Conservation (phyloP, 2,329 filamentous ascomycete genomes). For the Penicillium crustosum region DNA sequence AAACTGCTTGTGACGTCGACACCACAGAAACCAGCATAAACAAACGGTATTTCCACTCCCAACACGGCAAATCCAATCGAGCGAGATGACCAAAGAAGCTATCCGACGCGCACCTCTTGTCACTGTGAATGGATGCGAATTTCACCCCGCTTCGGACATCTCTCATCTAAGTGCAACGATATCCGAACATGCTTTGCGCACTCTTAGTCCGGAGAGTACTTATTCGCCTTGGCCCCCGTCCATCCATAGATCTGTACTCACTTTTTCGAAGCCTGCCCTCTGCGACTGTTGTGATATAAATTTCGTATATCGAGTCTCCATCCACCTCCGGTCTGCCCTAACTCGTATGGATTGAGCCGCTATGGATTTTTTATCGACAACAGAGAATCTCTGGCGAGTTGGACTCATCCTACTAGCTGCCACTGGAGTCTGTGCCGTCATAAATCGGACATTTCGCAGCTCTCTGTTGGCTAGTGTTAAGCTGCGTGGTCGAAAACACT, state of each 20-base stretch:
- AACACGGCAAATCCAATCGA: conserved; percentile 27
- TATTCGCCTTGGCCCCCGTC: conserved; percentile 7
- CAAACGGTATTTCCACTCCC: conserved; percentile 23
- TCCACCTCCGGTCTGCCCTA: conserved; percentile 1
- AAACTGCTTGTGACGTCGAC: conserved; percentile 6
- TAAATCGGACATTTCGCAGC: conserved; percentile 37
- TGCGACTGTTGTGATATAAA: background rate
- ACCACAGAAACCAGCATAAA: background rate
- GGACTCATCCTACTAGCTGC: conserved; percentile 25
- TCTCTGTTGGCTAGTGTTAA: conserved; percentile 42
- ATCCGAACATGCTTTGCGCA: background rate
- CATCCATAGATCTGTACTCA: background rate
- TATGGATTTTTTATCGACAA: conserved; percentile 21
- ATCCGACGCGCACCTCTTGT: conserved; percentile 12
- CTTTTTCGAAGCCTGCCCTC: background rate
- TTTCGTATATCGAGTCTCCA: background rate
- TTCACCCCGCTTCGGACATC: conserved; percentile 19
- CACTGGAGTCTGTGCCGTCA: conserved; percentile 28
- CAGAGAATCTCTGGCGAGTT: conserved; percentile 25
- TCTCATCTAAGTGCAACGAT: conserved; percentile 6
- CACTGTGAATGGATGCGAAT: conserved; percentile 8
- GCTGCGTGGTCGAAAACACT: conserved; percentile 44
- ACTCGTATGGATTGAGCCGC: conserved; percentile 7
- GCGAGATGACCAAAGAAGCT: conserved; percentile 14
- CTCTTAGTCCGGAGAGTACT: conserved; percentile 5